Conservation (phyloP, 2,329 filamentous ascomycete genomes). For the Penicillium sp. region DNA sequence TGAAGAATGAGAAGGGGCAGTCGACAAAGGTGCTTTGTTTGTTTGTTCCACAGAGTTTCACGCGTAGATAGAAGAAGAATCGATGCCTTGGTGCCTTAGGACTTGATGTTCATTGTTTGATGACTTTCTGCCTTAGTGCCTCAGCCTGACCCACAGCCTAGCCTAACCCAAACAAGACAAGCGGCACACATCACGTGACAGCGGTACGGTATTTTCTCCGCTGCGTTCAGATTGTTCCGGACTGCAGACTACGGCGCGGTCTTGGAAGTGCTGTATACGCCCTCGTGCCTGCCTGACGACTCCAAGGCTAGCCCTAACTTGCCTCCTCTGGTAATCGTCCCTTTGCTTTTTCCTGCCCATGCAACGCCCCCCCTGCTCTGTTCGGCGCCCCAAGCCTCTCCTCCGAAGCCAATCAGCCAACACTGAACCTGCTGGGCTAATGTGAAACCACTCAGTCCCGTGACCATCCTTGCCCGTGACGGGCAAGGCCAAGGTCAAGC, state of each 20-base stretch:
- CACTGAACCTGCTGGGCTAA: conserved; percentile 2
- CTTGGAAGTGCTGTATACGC: conserved; percentile 35
- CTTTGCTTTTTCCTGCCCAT: neutral
- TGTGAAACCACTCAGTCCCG: conserved; percentile 27
- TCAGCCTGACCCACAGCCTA: neutral
- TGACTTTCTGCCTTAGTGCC: neutral
- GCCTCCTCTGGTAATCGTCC: conserved; percentile 8
- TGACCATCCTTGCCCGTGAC: conserved; percentile 26
- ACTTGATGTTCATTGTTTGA: no score
- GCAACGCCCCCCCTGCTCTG: neutral
- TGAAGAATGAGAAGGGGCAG: no score
- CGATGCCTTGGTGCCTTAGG: neutral
- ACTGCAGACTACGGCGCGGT: conserved; percentile 42
- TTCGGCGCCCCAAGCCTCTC: neutral
- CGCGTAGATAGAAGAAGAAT: neutral
- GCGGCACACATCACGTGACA: conserved; percentile 14
- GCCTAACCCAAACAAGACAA: neutral
- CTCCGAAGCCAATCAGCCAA: neutral
- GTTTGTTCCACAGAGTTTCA: no score
- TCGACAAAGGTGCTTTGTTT: no score
- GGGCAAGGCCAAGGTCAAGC: conserved; percentile 16
- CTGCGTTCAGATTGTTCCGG: conserved; percentile 39
- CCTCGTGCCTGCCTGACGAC: conserved; percentile 2
- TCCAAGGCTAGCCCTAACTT: conserved; percentile 8
- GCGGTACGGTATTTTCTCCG: conserved; percentile 32